Evolutionary conservation across 2,329 filamentous ascomycete species (phyloP), one percentile per base, ranked within the genome.

Genomic region (Colletotrichum tropicale): DNA sequence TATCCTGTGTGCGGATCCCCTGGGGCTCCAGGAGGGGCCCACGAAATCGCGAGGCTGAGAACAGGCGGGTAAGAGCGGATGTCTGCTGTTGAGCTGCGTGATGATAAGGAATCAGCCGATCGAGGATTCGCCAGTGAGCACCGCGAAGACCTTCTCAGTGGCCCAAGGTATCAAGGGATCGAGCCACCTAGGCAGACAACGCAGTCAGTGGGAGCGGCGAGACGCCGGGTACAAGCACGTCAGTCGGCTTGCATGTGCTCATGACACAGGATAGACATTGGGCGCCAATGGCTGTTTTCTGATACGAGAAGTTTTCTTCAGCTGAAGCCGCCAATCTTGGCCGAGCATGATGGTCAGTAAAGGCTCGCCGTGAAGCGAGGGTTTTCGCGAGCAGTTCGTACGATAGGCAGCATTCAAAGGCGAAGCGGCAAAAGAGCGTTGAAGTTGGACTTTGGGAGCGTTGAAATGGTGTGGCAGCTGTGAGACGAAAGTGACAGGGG

Each of bases 391-490:
- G 24, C 36, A 34, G 32, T 48, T 64, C 30, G 62, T 38, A 32
- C 21, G 16, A 43, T 71, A 32, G 48, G 28, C 18, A 43, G 58
- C 69, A 73, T 26, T 62, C 69, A 73, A 61, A 36, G 16, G 38
- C 26, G 55, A 56, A 55, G 73, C 56, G 13, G 48, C 28, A 30
- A 30, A 28, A 34, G 43, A 68, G 62, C 61, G 62, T 61, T 67
- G 73, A 74, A 62, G 64, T 74, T 65, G 34, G 60, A 76, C 26
- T 28, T 52, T 28, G n/a, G 64, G 64, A 68, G 58, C 70, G 52
- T 65, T 69, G 74, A 74, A 74, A 69, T 76, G 74, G 74, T 76
- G 74, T 76, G 70, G 74, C 74, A 76, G 70, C 70, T 74, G 74
- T 64, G 26, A 68, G 74, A 73, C 60, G 34, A 65, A 69, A 69